Evolutionary conservation across 345 rosid species (phyloP).

Genomic region (Euphorbia lathyris): DNA sequence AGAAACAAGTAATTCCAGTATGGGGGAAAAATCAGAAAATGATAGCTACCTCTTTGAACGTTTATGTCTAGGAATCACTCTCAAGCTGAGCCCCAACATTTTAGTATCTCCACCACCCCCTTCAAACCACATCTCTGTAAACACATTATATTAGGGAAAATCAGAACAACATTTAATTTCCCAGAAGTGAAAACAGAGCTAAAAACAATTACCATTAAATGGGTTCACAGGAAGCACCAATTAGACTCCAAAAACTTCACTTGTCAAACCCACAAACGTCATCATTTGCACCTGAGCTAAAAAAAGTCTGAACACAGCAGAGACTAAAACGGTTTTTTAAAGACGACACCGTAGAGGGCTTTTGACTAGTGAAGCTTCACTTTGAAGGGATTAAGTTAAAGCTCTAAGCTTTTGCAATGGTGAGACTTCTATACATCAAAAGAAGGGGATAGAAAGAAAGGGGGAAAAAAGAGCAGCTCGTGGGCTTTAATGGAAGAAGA

Average conservation of each 20-base stretch:
- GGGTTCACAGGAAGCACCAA: slow-evolving; percentile 19
- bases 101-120: slow-evolving; percentile 41
- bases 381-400: slow-evolving; percentile 21
- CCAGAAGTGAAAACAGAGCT: slow-evolving; percentile 11
- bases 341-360: slow-evolving; percentile 30
- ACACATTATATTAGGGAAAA: slow-evolving; percentile 12
- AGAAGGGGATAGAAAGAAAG: slow-evolving; percentile 23
- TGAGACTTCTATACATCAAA: slow-evolving; percentile 41
- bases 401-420: slow-evolving; percentile 26
- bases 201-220: slow-evolving; percentile 30
- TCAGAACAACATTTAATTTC: slow-evolving; percentile 6
- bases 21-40: slow-evolving; percentile 15
- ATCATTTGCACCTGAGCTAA: too few relatives aligned
- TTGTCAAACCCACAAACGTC: too few relatives aligned
- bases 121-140: slow-evolving; percentile 52
- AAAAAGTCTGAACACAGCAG: slow-evolving; percentile 27
- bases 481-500: slow-evolving; percentile 42
- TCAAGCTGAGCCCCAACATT: slow-evolving; percentile 43
- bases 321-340: slow-evolving; percentile 23
- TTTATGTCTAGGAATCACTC: slow-evolving; percentile 52
- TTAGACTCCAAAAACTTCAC: slow-evolving; percentile 25
- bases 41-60: slow-evolving; percentile 79
- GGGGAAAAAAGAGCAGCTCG: slow-evolving; percentile 29
- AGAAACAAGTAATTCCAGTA: slow-evolving; percentile 33
- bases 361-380: slow-evolving; percentile 45